phyloP scores from a whole-genome alignment of 2,329 filamentous ascomycete genomes.

The Rhexocercosporidium sp. region DNA sequence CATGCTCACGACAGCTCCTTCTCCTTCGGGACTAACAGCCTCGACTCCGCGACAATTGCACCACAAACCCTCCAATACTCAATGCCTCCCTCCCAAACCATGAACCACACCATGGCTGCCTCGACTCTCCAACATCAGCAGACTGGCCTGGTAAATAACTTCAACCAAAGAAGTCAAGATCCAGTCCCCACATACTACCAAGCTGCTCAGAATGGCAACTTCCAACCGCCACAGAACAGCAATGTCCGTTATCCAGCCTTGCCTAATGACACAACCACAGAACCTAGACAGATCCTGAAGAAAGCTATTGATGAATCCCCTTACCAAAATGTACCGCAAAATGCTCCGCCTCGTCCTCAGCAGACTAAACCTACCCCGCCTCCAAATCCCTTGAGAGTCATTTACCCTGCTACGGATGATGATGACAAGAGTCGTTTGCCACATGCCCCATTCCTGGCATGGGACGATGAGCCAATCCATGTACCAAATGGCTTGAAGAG shows the following conservation, averaged over 20 bases:
- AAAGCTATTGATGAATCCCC: constrained; percentile 17
- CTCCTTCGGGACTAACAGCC: constrained; percentile 30
- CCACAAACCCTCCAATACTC: constrained; percentile 41
- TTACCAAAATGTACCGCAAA: not conserved
- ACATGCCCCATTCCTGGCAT: constrained; percentile 38
- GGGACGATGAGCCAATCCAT: constrained; percentile 35
- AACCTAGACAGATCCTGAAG: constrained; percentile 17
- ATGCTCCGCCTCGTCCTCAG: constrained; percentile 12
- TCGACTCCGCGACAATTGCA: constrained; percentile 35
- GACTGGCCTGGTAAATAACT: constrained; percentile 21
- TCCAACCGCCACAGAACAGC: constrained; percentile 25
- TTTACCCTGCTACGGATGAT: constrained; percentile 34
- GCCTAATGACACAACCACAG: constrained; percentile 18
- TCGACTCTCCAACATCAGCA: constrained; percentile 30
- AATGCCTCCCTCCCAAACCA: constrained; percentile 30
- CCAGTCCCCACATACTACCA: constrained; percentile 19
- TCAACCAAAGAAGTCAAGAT: constrained; percentile 31
- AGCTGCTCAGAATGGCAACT: constrained; percentile 23
- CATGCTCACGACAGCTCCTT: constrained; percentile 35
- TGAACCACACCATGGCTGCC: constrained; percentile 29
- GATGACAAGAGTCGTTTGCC: constrained; percentile 26
- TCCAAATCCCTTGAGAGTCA: constrained; percentile 32
- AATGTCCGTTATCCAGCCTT: constrained; percentile 26
- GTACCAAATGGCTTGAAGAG: constrained; percentile 39
- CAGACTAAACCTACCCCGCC: constrained; percentile 19